Base-by-base conservation (phyloP, 805 yeast species). In the Candida takata region DNA sequence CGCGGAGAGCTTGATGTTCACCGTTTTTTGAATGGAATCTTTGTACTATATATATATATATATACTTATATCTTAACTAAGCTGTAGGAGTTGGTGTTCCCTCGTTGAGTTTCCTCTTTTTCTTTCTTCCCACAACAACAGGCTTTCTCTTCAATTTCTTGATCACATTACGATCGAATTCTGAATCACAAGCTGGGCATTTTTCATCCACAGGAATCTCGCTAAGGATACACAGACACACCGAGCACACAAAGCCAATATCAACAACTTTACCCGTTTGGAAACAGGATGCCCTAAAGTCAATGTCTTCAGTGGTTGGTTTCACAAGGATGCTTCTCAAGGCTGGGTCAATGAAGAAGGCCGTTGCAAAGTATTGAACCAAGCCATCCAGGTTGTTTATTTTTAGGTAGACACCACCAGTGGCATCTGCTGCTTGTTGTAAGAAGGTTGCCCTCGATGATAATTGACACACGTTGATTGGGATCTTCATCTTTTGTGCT, bases 381-480 rank as follows among this genome's bases (percentile, higher is more conserved):
- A 92, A 61, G 0, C 96, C 97, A 29, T 65, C 61, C 1, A 90
- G 82, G 38, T 79, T 72, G 3, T 69, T 69, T 16, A 90, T 70
- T 29, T 67, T 66, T 38, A 90, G 65, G 54, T 90, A 92, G 2
- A 87, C 78, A 4, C 99, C 99, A 46, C 79, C 75, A 0, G 98
- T 90, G 8, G 95, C 86, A 61, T 92, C 98, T 0, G 95, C 74
- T 0, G 97, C 96, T 55, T 92, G 98, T 55, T 92, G 97, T 41
- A 92, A 62, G 54, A 87, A 90, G 3, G 94, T 83, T 1, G 94
- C 78, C 43, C 75, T 75, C 3, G 57, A 55, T 1, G 81, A 81
- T 20, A 92, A 63, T 51, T 88, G 87, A 41, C 95, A 90, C 10
- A 88, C 88, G 57, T 92, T 97, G 16, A 92, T 77, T 3, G 96